Evolutionary conservation across 768 basidiomycete species (phyloP), one percentile per base, ranked within the genome.

Genomic region (Amanita molliuscula): DNA sequence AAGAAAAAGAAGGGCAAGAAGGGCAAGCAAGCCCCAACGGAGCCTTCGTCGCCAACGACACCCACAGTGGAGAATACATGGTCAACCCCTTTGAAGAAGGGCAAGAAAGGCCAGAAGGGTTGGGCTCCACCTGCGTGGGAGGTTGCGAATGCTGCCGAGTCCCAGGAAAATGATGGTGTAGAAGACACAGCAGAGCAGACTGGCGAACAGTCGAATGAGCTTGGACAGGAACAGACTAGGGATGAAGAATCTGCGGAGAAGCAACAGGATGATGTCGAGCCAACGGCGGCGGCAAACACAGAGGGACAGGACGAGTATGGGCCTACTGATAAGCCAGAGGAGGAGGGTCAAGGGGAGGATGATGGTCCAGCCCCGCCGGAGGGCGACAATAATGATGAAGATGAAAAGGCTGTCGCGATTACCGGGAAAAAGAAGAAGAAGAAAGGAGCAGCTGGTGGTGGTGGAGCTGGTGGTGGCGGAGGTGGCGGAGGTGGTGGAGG

Each of bases 1-100:
- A 59, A 59, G 50, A 56, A 56, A 43, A 55, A 58, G 51, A 57
- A 60, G 52, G 55, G 56, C 23, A 59, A 59, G 41, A 63, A 64
- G 46, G 57, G 49, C 49, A 55, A 53, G 10, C 13, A 41, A 50
- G 28, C 6, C 9, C 44, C 8, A 33, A 21, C 25, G 15, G 28
- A 42, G 25, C 21, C 29, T 34, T n/a, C n/a, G 6, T n/a, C 28
- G n/a, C 28, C 28, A 20, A 29, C 28, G 21, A 16, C 44, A 20
- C 25, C 44, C n/a, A 18, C 28, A 6, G 16, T 18, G 21, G 28
- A 33, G 28, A 4, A 46, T 5, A 1, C 44, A 33, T n/a, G 18
- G 44, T 18, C 44, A 44, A 21, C 21, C 5, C 1, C 45, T 28
- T 6, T 13, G 20, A 46, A 29, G 23, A 47, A 41, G 20, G 26